Evolutionary conservation across 2,329 filamentous ascomycete species (phyloP), one percentile per base, ranked within the genome.

Genomic region (Didymella exigua): DNA sequence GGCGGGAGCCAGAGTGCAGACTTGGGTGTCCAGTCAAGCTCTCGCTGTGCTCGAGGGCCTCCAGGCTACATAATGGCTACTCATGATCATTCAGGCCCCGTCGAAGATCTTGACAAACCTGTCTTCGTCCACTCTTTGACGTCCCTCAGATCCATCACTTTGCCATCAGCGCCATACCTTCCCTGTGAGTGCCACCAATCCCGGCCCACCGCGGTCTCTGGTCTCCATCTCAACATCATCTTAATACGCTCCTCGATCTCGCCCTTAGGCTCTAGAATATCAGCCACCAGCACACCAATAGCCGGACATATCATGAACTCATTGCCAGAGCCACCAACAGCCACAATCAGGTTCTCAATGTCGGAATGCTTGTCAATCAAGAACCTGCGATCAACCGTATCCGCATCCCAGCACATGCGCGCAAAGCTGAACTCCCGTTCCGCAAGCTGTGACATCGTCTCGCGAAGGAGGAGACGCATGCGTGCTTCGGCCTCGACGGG

Each of bases 331-430:
- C 76, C 82, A 5, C 82, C 82, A 4, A 80, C 76, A 4, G 79
- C 82, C 14, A 84, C 61, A 2, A 81, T 65, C 19, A 83, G 62
- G 23, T 74, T 77, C 30, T 66, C 57, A 45, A 77, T 69, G 13
- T 76, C 69, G 0, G 81, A 80, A 65, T 84, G 81, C 26, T 69
- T 68, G 47, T 79, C 78, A 49, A 85, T 82, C 16, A 85, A 64
- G 50, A 84, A 85, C 18, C 79, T 73, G 2, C 81, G 76, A 63
- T 85, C 81, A 0, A 79, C 76, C 0, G 82, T 85, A 60, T 85
- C 83, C 0, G 82, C 78, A 61, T 82, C 82, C 82, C 83, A 85
- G 68, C 82, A 85, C 27, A 85, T 79, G 14, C 81, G 73, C 7
- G 80, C 80, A 56, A 81, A 83, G 18, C 69, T 76, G 44, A 84